These are phyloP conservation scores for Sclerotinia spermophila DNA, from an alignment of 2,329 filamentous ascomycete genomes.

Conservation along the genomic window DNA sequence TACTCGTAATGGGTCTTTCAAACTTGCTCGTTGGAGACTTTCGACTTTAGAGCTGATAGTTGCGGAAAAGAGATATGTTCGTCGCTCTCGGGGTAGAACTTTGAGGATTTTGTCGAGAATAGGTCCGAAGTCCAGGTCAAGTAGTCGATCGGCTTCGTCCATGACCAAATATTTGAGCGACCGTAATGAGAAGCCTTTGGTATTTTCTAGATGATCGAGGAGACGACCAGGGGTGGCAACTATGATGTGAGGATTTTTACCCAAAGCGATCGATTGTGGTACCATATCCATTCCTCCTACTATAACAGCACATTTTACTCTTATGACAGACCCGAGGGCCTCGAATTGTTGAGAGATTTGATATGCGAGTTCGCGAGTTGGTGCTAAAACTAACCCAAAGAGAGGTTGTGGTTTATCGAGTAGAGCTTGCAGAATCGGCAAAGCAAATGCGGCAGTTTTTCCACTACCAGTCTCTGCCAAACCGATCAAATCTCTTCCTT, in stretches of 20 bases:
- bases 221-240: slow-evolving; percentile 89
- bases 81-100: slow-evolving; percentile 71
- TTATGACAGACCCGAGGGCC: slow-evolving; percentile 80
- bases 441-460: slow-evolving; percentile 91
- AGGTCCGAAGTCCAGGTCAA: slow-evolving; percentile 92
- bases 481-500: slow-evolving; percentile 84
- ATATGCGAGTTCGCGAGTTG: slow-evolving; percentile 87
- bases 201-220: slow-evolving; percentile 92
- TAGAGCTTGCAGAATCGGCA: slow-evolving; percentile 87
- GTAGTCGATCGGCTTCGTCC: slow-evolving; percentile 87
- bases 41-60: slow-evolving; percentile 95
- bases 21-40: slow-evolving; percentile 81
- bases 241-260: slow-evolving; percentile 93
- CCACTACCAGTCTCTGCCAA: slow-evolving; percentile 93
- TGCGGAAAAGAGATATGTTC: slow-evolving; percentile 88
- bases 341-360: slow-evolving; percentile 90
- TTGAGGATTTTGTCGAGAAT: slow-evolving; percentile 91
- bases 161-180: slow-evolving; percentile 85
- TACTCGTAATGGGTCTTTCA: slow-evolving; percentile 79
- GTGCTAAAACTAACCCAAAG: slow-evolving; percentile 86
- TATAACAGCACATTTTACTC: slow-evolving; percentile 79
- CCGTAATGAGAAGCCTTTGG: slow-evolving; percentile 86
- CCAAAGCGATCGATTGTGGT: slow-evolving; percentile 80
- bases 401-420: slow-evolving; percentile 83
- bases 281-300: slow-evolving; percentile 97